A percentile compares a stretch with the other conserved stretches of the same genome.
Conservation (phyloP, 2,329 filamentous ascomycete genomes). For the Ceratocystis eucalypticola region DNA sequence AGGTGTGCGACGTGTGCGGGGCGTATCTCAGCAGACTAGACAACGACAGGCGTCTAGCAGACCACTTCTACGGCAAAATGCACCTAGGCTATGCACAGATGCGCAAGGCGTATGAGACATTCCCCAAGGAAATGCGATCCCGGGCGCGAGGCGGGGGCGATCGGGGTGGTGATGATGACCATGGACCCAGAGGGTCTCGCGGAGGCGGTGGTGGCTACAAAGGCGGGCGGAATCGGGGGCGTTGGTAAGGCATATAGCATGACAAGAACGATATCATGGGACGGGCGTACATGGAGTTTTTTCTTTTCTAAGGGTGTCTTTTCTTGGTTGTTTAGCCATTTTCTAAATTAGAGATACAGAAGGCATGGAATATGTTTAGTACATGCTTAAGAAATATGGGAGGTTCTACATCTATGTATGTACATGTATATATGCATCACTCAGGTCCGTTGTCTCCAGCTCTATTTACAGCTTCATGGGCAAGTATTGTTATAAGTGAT, state of each 20-base stretch:
- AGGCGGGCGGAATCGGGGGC: constrained; percentile 37
- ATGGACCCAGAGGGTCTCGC: constrained; percentile 33
- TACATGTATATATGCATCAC: not conserved
- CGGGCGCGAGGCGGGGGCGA: constrained; percentile 40
- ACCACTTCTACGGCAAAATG: constrained; percentile 99
- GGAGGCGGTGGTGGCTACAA: constrained; percentile 37
- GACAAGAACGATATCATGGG: not conserved
- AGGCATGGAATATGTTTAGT: not conserved
- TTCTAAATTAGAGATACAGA: not conserved
- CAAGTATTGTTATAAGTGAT: not conserved
- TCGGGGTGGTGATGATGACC: constrained; percentile 37
- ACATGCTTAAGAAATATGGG: not conserved
- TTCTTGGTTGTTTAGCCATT: not conserved
- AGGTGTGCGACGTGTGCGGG: constrained; percentile 96
- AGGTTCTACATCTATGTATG: too few species aligned
- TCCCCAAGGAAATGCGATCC: constrained; percentile 75
- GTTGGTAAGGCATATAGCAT: constrained; percentile 28
- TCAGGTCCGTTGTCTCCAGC: not conserved
- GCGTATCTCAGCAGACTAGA: constrained; percentile 86
- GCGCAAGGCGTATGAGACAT: constrained; percentile 80
- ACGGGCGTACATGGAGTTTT: constrained; percentile 8
- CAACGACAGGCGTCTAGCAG: constrained; percentile 83
- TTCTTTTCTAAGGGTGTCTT: not conserved
- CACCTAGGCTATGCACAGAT: constrained; percentile 96
- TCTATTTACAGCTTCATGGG: not conserved